Evolutionary conservation across 192 early-diverging fungal genomes (phyloP), one percentile per base, ranked within the genome.

Genomic region (Podila epigama): DNA sequence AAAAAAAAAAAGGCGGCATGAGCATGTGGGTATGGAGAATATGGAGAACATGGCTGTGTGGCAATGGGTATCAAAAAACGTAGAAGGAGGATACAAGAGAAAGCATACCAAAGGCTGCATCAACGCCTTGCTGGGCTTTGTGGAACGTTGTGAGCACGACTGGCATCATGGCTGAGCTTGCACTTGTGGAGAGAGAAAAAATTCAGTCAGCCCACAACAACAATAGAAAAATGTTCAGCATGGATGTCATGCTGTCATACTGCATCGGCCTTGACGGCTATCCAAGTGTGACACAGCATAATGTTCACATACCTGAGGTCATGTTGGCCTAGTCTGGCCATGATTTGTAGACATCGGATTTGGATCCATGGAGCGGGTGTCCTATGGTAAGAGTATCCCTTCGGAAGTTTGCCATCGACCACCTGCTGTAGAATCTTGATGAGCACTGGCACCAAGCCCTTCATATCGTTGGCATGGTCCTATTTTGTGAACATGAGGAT

Each of bases 341-440:
- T 66, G 32, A 85, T 82, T 48, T 80, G 60, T 9, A 87, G 56
- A 51, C 81, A 81, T n/a, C 79, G 58, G 32, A 87, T 71, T 54
- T 87, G 86, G 34, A 85, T 83, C 86, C 86, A 87, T 1, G 86
- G 86, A 2, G 86, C 84, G 18, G 81, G 58, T 11, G 75, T 81
- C n/a, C 81, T 81, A 58, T 87, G 86, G 66, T 85, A 87, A 25
- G 77, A 66, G 58, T 82, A 87, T 9, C 75, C 70, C 16, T 72
- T 79, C 25, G 81, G 82, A 22, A 87, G 60, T 34, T 67, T 82
- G 27, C 77, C 68, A 40, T 83, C 79, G n/a, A 85, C 34, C 7
- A 87, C 80, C 29, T 87, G 81, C 63, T 81, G 75, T 32, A 83
- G 58, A 28, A 84, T 75, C 29, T 51, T 67, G 29, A 80, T 42